phyloP scores from a whole-genome alignment of 257 asterid genomes.

The Lithospermum erythrorhizon region DNA sequence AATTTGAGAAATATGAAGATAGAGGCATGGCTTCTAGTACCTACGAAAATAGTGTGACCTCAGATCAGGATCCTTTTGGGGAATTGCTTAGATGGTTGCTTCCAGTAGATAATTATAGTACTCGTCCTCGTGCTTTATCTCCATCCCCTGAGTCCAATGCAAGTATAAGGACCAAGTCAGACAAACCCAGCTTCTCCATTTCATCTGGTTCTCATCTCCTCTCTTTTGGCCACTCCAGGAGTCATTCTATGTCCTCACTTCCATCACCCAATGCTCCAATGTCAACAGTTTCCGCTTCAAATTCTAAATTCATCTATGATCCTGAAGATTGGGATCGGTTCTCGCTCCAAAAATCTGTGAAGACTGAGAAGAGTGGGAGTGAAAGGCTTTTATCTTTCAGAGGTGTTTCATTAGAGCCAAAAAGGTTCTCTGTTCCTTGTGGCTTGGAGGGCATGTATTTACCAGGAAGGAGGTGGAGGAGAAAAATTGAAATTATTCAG shows the following conservation, averaged over 20 bases:
- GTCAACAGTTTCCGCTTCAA: conserved; percentile 38
- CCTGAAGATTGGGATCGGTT: conserved; percentile 77
- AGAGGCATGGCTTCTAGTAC: conserved; percentile 34
- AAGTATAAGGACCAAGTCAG: conserved; percentile 55
- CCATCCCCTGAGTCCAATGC: conserved; percentile 60
- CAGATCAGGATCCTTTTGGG: conserved; percentile 61
- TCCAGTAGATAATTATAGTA: conserved; percentile 81
- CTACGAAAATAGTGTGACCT: conserved; percentile 26
- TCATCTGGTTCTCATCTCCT: conserved; percentile 82
- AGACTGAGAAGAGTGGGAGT: conserved; percentile 41
- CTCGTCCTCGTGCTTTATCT: conserved; percentile 62
- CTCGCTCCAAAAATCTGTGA: conserved; percentile 50
- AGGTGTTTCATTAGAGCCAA: conserved; percentile 84
- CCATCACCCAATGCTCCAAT: conserved; percentile 51
- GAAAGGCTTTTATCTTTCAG: conserved; percentile 82
- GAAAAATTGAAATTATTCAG: conserved; percentile 81
- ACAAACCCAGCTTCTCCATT: conserved; percentile 44
- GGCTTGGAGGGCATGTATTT: conserved; percentile 93
- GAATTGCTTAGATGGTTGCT: conserved; percentile 84
- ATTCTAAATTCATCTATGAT: conserved; percentile 39
- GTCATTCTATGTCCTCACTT: conserved; percentile 93
- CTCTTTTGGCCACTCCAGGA: conserved; percentile 79
- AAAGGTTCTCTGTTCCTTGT: conserved; percentile 88
- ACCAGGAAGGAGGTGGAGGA: conserved; percentile 97
- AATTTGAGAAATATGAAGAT: conserved; percentile 71